These are phyloP conservation scores for Aspergillus sp. DNA, from an alignment of 2,329 filamentous ascomycete species.

Conservation along the genomic window DNA sequence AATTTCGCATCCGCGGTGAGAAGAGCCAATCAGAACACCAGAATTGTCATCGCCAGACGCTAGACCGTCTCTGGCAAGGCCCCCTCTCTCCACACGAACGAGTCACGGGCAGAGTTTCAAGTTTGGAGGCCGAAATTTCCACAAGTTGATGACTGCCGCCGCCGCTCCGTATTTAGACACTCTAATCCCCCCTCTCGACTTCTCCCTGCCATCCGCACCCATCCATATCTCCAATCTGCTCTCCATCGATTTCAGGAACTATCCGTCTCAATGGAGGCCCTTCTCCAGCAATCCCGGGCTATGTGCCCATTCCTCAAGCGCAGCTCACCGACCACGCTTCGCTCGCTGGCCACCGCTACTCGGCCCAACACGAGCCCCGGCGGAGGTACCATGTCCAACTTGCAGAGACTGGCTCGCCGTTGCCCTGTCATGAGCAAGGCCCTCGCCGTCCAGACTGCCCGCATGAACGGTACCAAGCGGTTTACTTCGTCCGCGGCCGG, in stretches of 20 bases:
- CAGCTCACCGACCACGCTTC: conserved; percentile 86
- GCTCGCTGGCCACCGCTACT: conserved; percentile 73
- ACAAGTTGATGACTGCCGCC: neutral
- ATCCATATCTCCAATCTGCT: neutral
- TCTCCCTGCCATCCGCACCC: conserved; percentile 8
- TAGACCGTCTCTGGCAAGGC: no score
- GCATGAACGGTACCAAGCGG: conserved; percentile 38
- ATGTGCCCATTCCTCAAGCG: conserved; percentile 98
- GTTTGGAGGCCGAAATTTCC: conserved; percentile 7
- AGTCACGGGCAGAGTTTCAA: neutral
- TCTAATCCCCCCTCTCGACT: conserved; percentile 6
- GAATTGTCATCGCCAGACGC: no score
- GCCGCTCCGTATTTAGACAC: neutral
- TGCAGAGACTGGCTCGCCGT: conserved; percentile 89
- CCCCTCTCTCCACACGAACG: no score
- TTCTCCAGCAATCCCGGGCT: conserved; percentile 90
- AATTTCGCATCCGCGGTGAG: no score
- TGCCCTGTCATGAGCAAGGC: conserved; percentile 99
- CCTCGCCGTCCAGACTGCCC: conserved; percentile 72
- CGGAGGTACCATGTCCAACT: conserved; percentile 92
- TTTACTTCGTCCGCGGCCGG: conserved; percentile 38
- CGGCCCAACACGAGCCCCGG: conserved; percentile 67
- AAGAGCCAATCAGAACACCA: no score
- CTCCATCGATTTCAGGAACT: neutral
- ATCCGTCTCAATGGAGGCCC: conserved; percentile 71